phyloP scores from a whole-genome alignment of 1,284 basidiomycete species.

The Pascua sp. region DNA sequence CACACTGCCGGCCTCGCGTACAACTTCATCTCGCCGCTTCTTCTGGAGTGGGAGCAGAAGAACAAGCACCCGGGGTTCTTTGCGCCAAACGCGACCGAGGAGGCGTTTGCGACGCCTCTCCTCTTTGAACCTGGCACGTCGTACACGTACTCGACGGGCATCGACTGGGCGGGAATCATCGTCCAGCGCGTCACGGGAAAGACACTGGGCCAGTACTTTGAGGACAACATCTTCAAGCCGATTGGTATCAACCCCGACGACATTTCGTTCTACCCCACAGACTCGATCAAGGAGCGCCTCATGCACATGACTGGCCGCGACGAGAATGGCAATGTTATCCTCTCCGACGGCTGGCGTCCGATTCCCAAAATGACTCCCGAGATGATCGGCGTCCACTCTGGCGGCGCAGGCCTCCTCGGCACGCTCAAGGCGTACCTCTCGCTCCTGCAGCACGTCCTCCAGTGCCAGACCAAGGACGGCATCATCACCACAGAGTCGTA shows the following conservation, averaged over 20 bases:
- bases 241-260: conserved; percentile 22
- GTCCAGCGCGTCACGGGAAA: conserved; percentile 36
- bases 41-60: neutral
- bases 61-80: conserved; percentile 1
- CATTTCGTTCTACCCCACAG: conserved; percentile 35
- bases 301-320: conserved; percentile 20
- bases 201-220: conserved; percentile 36
- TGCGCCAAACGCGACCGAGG: conserved; percentile 15
- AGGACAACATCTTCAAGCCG: conserved; percentile 38
- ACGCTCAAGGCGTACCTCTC: conserved; percentile 32
- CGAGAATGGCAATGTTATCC: conserved; percentile 9
- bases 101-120: conserved; percentile 20
- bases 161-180: conserved; percentile 43
- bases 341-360: conserved; percentile 26
- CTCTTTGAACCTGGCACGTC: conserved; percentile 37
- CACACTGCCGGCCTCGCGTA: conserved; percentile 30
- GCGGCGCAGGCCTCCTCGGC: conserved; percentile 40
- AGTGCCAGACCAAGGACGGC: conserved; percentile 12
- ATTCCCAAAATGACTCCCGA: conserved; percentile 17
- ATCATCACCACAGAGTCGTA: conserved; percentile 22
- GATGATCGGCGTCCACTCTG: conserved; percentile 17
- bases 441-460: conserved; percentile 28
- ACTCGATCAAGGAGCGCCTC: conserved; percentile 18
- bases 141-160: conserved; percentile 31
- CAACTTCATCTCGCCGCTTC: conserved; percentile 5